These are phyloP conservation scores for Dysphania ambrosioides DNA, from an alignment of 148 eudicot genomes.

Conservation along the genomic window DNA sequence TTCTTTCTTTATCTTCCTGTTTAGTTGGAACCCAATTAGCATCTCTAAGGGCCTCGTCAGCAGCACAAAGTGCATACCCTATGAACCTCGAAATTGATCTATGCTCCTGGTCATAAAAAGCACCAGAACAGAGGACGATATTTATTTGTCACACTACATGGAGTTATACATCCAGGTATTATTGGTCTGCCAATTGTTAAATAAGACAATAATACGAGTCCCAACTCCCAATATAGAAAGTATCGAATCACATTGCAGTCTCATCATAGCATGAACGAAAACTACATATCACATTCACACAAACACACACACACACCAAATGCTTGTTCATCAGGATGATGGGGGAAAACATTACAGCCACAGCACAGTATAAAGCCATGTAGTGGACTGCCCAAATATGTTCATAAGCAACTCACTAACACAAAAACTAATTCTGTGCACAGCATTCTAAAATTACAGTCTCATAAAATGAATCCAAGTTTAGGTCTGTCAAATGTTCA, in stretches of 20 bases:
- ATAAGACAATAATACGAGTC: background rate
- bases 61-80: conserved; percentile 90
- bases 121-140: background rate
- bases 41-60: conserved; percentile 94
- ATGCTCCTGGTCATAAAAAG: conserved; percentile 53
- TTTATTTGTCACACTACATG: background rate
- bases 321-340: too few species aligned
- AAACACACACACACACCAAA: too few species aligned
- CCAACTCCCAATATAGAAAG: background rate
- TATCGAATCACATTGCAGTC: background rate
- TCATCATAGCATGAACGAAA: too few species aligned
- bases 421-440: background rate
- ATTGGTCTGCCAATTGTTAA: background rate
- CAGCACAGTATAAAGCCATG: background rate
- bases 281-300: too few species aligned
- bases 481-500: too few species aligned
- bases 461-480: too few species aligned
- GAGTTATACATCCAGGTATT: background rate
- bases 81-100: conserved; percentile 83
- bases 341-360: too few species aligned
- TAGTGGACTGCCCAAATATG: background rate
- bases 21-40: conserved; percentile 72
- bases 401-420: background rate
- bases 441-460: too few species aligned
- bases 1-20: conserved; percentile 68